Percentiles rank a stretch among this genome's conserved stretches.
These are phyloP conservation scores for Rhodomyrtus psidioides DNA, from an alignment of 441 rosid genomes.

Conservation along the genomic window DNA sequence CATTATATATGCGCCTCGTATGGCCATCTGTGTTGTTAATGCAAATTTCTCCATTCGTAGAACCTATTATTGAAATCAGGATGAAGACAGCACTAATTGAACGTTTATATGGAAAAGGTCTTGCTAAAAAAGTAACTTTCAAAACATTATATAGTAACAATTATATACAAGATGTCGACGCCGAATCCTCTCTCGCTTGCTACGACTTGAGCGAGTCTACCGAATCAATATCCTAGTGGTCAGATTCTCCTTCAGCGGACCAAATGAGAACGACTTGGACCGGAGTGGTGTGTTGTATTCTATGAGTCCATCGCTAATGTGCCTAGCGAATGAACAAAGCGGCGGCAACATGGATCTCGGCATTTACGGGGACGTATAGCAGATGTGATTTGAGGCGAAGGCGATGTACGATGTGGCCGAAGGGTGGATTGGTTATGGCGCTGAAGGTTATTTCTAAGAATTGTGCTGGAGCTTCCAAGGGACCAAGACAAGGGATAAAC, in stretches of 20 bases:
- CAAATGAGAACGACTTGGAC: neutral
- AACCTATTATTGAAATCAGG: too few relatives aligned
- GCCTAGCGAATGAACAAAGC: neutral
- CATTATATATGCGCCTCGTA: too few relatives aligned
- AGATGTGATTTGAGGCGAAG: slow-evolving; percentile 1
- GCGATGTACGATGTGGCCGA: neutral
- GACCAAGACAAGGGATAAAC: neutral
- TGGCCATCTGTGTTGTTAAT: too few relatives aligned
- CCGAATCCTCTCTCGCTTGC: neutral
- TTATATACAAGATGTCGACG: neutral
- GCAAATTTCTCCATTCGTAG: too few relatives aligned
- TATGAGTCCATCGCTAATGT: neutral
- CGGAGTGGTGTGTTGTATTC: neutral
- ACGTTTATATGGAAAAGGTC: too few relatives aligned
- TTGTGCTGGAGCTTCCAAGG: neutral
- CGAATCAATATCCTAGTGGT: neutral
- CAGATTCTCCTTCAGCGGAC: neutral
- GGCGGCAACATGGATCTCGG: neutral
- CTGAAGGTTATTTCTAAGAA: neutral
- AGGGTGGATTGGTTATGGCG: neutral
- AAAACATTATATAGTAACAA: too few relatives aligned
- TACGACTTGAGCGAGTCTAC: neutral
- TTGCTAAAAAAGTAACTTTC: too few relatives aligned
- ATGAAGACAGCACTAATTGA: too few relatives aligned
- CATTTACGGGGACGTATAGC: neutral